Evolutionary conservation across 148 eudicot species (phyloP).

Genomic region (Amaranthus hypochondriacus): DNA sequence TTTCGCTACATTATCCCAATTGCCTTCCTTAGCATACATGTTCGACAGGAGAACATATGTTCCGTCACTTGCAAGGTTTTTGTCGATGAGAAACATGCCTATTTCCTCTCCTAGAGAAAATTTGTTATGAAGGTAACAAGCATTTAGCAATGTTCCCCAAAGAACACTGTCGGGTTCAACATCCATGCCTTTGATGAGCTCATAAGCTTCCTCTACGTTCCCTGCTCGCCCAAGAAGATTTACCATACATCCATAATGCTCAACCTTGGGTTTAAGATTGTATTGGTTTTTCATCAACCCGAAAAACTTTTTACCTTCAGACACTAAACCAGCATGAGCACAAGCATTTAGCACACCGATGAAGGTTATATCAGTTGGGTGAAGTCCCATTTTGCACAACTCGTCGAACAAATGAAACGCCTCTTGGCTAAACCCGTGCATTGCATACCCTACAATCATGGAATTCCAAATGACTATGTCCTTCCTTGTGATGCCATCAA

Average conservation of each 20-base stretch:
- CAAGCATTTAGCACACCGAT: slow-evolving; percentile 76
- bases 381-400: slow-evolving; percentile 37
- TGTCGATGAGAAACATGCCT: slow-evolving; percentile 42
- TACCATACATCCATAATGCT: slow-evolving; percentile 97
- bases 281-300: slow-evolving; percentile 45
- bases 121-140: slow-evolving; percentile 75
- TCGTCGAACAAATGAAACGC: slow-evolving; percentile 47
- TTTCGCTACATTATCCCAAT: slow-evolving; percentile 76
- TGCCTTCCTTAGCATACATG: slow-evolving; percentile 59
- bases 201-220: slow-evolving; percentile 66
- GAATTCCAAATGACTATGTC: slow-evolving; percentile 82
- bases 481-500: slow-evolving; percentile 49
- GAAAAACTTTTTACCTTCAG: slow-evolving; percentile 55
- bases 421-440: slow-evolving; percentile 67
- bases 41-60: slow-evolving; percentile 76
- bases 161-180: slow-evolving; percentile 55
- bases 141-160: slow-evolving; percentile 78
- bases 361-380: slow-evolving; percentile 76
- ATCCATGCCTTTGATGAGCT: slow-evolving; percentile 48
- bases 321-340: slow-evolving; percentile 71
- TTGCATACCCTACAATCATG: slow-evolving; percentile 74
- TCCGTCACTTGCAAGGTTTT: slow-evolving; percentile 56
- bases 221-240: slow-evolving; percentile 88
- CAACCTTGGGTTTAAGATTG: slow-evolving; percentile 56
- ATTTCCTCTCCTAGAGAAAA: slow-evolving; percentile 56